Evolutionary conservation across 2,329 filamentous ascomycete genomes (phyloP).

Genomic region (Acrocalymma vagum): DNA sequence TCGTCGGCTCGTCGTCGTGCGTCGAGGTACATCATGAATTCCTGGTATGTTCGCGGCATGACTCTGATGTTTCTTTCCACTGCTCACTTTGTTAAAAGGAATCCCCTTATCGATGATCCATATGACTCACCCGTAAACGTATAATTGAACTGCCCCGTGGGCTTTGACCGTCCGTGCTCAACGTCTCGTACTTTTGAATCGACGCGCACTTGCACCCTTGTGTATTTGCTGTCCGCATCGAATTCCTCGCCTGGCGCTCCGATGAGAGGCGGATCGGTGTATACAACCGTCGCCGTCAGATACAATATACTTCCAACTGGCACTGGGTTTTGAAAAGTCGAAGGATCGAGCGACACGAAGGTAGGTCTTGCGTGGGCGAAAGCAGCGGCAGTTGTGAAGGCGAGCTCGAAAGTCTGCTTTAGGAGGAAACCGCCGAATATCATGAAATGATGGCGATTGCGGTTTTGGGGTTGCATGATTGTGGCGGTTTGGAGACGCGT

Average conservation of each 20-base stretch:
- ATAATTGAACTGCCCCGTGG: constrained; percentile 80
- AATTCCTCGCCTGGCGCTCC: constrained; percentile 45
- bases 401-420: constrained; percentile 78
- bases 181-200: constrained; percentile 77
- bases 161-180: constrained; percentile 72
- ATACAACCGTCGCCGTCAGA: constrained; percentile 75
- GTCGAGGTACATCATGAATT: constrained; percentile 73
- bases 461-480: constrained; percentile 79
- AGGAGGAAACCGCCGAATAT: constrained; percentile 80
- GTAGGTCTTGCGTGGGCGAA: constrained; percentile 75
- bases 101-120: too few species aligned
- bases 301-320: constrained; percentile 79
- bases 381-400: constrained; percentile 76
- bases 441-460: constrained; percentile 78
- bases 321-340: constrained; percentile 78
- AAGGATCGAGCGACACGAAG: constrained; percentile 77
- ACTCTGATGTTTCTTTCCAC: constrained; percentile 72
- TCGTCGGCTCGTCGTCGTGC: constrained; percentile 64
- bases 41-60: constrained; percentile 69
- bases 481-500: constrained; percentile 70
- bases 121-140: constrained; percentile 63
- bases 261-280: constrained; percentile 70
- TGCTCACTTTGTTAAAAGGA: too few species aligned
- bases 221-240: constrained; percentile 55
- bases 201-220: constrained; percentile 74